phyloP scores from a whole-genome alignment of 805 yeast species.

The Lipomyces mesembrius region DNA sequence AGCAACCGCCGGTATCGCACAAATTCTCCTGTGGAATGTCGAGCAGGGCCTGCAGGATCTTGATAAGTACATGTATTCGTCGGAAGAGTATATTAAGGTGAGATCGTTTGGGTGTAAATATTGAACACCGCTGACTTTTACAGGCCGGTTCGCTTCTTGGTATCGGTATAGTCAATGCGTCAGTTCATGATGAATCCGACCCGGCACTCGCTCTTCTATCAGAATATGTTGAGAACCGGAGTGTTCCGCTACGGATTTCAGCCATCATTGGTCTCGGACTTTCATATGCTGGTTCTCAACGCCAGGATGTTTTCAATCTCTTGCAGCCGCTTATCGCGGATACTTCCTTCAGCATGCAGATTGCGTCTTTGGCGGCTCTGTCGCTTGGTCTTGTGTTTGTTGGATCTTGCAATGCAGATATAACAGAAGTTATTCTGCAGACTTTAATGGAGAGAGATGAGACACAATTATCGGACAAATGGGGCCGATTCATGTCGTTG shows the following conservation, averaged over 20 bases:
- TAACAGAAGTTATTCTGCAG: constrained; percentile 88
- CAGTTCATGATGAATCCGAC: constrained; percentile 94
- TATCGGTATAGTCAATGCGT: constrained; percentile 87
- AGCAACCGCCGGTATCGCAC: constrained; percentile 89
- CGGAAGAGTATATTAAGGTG: constrained; percentile 75
- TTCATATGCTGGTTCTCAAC: constrained; percentile 92
- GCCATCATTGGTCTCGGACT: constrained; percentile 91
- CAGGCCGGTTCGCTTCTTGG: constrained; percentile 94
- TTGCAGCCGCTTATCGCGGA: constrained; percentile 84
- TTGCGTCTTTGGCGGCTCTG: constrained; percentile 82
- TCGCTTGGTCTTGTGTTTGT: constrained; percentile 94
- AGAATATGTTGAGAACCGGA: constrained; percentile 73
- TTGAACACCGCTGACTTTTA: not conserved
- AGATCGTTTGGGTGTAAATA: not conserved
- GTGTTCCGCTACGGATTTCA: constrained; percentile 68
- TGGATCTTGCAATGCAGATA: constrained; percentile 94
- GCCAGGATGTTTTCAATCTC: constrained; percentile 77
- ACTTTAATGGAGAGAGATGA: constrained; percentile 84
- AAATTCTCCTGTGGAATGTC: constrained; percentile 88
- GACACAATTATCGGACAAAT: constrained; percentile 76
- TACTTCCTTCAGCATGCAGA: constrained; percentile 71
- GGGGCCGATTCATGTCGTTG: constrained; percentile 87
- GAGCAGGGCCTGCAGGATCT: constrained; percentile 86
- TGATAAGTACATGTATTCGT: constrained; percentile 85
- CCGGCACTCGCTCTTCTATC: constrained; percentile 83